Conservation (phyloP, 805 yeast genomes). For the Kodamaea kakaduensis region DNA sequence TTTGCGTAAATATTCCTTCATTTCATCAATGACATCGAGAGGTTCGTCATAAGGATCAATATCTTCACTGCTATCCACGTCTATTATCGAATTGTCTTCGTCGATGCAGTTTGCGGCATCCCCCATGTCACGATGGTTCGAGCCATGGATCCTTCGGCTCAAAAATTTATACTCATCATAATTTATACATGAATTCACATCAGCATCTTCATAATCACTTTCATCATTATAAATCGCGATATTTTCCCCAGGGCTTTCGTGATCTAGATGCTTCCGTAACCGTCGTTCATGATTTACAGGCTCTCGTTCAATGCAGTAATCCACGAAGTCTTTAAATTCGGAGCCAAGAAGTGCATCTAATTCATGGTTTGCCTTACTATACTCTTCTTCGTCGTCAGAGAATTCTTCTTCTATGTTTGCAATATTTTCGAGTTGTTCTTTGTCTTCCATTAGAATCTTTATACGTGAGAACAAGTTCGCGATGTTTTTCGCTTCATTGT, state of each 20-base stretch:
- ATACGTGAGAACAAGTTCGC: conserved; percentile 2
- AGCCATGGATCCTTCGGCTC: background rate
- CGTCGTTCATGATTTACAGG: background rate
- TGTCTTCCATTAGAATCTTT: conserved; percentile 5
- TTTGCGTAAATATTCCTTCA: conserved; percentile 3
- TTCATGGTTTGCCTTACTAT: background rate
- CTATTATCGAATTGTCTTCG: conserved; percentile 9
- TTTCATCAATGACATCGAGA: conserved; percentile 6
- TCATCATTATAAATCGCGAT: conserved; percentile 16
- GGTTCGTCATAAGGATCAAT: conserved; percentile 11
- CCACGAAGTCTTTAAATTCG: conserved; percentile 11
- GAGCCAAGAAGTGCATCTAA: conserved; percentile 1
- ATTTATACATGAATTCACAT: conserved; percentile 5
- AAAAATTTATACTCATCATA: conserved; percentile 7
- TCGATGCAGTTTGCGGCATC: too few relatives aligned
- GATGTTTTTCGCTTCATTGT: conserved; percentile 2
- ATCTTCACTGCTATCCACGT: conserved; percentile 14
- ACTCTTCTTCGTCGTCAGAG: conserved; percentile 2
- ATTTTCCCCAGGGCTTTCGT: too few relatives aligned
- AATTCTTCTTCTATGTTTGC: conserved; percentile 1
- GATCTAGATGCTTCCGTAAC: too few relatives aligned
- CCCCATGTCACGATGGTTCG: conserved; percentile 3
- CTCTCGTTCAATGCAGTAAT: conserved; percentile 8
- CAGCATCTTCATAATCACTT: conserved; percentile 13
- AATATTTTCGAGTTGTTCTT: background rate